phyloP scores from a whole-genome alignment of 495 filamentous ascomycete genomes.

The Neurospora tetrasperma region DNA sequence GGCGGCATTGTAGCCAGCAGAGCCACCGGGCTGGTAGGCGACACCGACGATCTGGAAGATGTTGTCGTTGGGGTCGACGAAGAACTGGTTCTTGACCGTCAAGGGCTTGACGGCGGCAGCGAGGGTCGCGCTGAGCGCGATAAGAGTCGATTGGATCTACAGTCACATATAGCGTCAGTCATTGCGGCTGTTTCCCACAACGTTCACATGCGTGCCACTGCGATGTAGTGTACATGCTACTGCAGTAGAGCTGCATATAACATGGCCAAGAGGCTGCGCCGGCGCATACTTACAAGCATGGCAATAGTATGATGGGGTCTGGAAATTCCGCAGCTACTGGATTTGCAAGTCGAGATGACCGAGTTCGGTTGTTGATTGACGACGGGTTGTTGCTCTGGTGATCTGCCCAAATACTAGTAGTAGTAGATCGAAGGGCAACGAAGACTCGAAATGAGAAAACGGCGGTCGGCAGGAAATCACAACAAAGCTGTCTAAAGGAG shows the following conservation, averaged over 20 bases:
- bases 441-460: background rate
- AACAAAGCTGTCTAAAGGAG: background rate
- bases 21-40: slow-evolving; percentile 90
- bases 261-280: background rate
- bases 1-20: slow-evolving; percentile 60
- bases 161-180: background rate
- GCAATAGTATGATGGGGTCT: background rate
- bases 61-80: slow-evolving; percentile 71
- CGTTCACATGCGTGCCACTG: too few species aligned
- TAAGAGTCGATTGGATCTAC: slow-evolving; percentile 30
- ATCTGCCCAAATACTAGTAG: background rate
- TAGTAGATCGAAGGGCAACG: background rate
- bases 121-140: slow-evolving; percentile 39
- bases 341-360: background rate
- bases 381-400: background rate
- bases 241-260: background rate
- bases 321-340: background rate
- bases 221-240: background rate
- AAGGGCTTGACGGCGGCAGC: slow-evolving; percentile 62
- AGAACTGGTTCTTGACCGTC: slow-evolving; percentile 64
- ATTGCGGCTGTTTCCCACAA: too few species aligned
- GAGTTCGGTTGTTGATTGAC: background rate
- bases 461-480: background rate
- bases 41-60: slow-evolving; percentile 85
- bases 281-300: background rate